Percentiles rank a stretch among this genome's conserved stretches.
phyloP scores from a whole-genome alignment of 805 yeast species.

The Candida multigemmis region DNA sequence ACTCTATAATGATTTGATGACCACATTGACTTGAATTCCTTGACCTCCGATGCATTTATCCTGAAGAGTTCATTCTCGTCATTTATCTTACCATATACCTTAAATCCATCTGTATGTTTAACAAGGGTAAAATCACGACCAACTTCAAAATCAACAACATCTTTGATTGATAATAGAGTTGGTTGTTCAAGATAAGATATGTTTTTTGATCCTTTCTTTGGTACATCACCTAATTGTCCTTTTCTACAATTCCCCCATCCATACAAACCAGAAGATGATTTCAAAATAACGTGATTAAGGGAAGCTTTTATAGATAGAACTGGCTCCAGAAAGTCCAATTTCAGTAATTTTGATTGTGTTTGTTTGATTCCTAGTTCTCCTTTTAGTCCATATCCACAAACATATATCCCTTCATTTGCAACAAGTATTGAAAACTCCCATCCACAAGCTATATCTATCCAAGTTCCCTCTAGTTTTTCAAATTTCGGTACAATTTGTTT shows the following conservation, averaged over 20 bases:
- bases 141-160: slow-evolving; percentile 17
- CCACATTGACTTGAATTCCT: slow-evolving; percentile 53
- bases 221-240: slow-evolving; percentile 39
- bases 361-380: slow-evolving; percentile 46
- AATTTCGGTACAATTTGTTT: slow-evolving; percentile 2
- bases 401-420: slow-evolving; percentile 28
- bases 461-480: slow-evolving; percentile 6
- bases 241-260: slow-evolving; percentile 68
- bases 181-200: too few species aligned
- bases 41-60: slow-evolving; percentile 2
- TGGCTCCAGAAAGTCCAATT: slow-evolving; percentile 2
- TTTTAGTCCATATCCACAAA: slow-evolving; percentile 55
- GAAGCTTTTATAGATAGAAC: slow-evolving; percentile 22
- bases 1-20: slow-evolving; percentile 52
- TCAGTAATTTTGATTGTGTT: slow-evolving; percentile 4
- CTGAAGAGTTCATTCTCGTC: too few species aligned
- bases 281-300: slow-evolving; percentile 36
- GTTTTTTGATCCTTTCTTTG: slow-evolving; percentile 7
- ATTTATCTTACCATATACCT: slow-evolving; percentile 10
- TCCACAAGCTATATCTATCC: slow-evolving; percentile 57
- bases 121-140: slow-evolving; percentile 55
- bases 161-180: too few species aligned
- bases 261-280: slow-evolving; percentile 33
- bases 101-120: slow-evolving; percentile 7
- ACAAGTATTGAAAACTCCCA: slow-evolving; percentile 69